These are phyloP conservation scores for Meyerozyma carpophila DNA, from an alignment of 1,139 yeast species.

Conservation along the genomic window DNA sequence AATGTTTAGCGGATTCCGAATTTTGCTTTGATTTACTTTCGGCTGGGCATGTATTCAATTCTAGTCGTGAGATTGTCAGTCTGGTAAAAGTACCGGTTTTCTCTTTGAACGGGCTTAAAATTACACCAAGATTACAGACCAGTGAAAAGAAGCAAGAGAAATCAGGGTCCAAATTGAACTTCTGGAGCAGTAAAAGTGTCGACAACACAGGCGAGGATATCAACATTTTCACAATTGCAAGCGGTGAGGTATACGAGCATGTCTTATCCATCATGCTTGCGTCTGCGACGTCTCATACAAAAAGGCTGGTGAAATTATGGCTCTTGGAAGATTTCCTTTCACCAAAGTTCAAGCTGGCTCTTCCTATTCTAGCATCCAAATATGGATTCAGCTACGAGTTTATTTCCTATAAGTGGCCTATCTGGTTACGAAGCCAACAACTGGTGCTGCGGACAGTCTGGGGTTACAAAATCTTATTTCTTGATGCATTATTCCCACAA, in stretches of 20 bases:
- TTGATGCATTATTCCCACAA: slow-evolving; percentile 84
- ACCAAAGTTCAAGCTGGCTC: slow-evolving; percentile 53
- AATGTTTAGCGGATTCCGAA: slow-evolving; percentile 7
- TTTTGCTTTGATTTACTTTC: background rate
- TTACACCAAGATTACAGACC: background rate
- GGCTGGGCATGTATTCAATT: background rate
- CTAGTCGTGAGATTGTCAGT: background rate
- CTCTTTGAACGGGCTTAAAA: background rate
- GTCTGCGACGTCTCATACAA: slow-evolving; percentile 62
- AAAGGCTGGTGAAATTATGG: slow-evolving; percentile 77
- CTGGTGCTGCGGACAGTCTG: slow-evolving; percentile 77
- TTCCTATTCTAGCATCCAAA: slow-evolving; percentile 58
- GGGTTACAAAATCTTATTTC: slow-evolving; percentile 82
- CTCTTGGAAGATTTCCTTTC: slow-evolving; percentile 75
- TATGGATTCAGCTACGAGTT: slow-evolving; percentile 64
- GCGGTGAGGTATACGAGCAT: slow-evolving; percentile 75
- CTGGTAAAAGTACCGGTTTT: background rate
- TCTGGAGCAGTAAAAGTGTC: slow-evolving; percentile 1
- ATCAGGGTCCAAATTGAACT: slow-evolving; percentile 7
- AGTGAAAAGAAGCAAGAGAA: background rate
- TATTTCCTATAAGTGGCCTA: slow-evolving; percentile 86
- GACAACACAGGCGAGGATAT: slow-evolving; percentile 47
- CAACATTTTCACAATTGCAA: slow-evolving; percentile 78
- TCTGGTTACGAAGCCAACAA: slow-evolving; percentile 74
- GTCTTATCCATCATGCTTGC: slow-evolving; percentile 72